Conservation (phyloP, 1,284 basidiomycete species). For the Boletus semigastroideus region DNA sequence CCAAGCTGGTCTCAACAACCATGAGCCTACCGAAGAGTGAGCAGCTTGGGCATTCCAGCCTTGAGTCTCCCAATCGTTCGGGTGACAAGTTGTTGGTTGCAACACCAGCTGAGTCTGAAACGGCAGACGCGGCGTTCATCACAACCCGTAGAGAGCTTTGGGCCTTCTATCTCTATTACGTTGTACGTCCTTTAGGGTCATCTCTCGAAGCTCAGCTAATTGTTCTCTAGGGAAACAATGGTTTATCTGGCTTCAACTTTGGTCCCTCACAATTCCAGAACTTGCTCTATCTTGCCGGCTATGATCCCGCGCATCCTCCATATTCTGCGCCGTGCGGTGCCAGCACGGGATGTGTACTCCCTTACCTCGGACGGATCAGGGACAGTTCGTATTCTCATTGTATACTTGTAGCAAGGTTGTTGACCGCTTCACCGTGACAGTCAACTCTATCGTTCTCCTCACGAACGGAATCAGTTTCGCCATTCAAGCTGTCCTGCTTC, state of each 20-base stretch:
- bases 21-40: neutral
- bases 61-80: neutral
- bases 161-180: slow-evolving; percentile 72
- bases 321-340: slow-evolving; percentile 51
- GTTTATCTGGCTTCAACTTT: slow-evolving; percentile 73
- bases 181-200: slow-evolving; percentile 37
- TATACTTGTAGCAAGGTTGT: neutral
- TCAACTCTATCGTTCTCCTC: slow-evolving; percentile 75
- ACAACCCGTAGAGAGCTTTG: slow-evolving; percentile 57
- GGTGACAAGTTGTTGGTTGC: neutral
- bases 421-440: slow-evolving; percentile 35
- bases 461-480: slow-evolving; percentile 78
- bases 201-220: neutral
- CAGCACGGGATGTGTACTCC: slow-evolving; percentile 59
- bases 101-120: neutral
- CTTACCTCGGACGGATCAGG: slow-evolving; percentile 61
- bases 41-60: neutral
- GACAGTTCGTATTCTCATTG: slow-evolving; percentile 47
- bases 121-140: slow-evolving; percentile 18
- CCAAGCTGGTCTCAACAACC: neutral
- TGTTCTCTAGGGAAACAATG: slow-evolving; percentile 57
- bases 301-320: slow-evolving; percentile 58
- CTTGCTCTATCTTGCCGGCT: slow-evolving; percentile 67
- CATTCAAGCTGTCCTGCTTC: slow-evolving; percentile 63
- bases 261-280: slow-evolving; percentile 79